These are phyloP conservation scores for Talaromyces sp. DNA, from an alignment of 2,329 filamentous ascomycete species.

Conservation along the genomic window DNA sequence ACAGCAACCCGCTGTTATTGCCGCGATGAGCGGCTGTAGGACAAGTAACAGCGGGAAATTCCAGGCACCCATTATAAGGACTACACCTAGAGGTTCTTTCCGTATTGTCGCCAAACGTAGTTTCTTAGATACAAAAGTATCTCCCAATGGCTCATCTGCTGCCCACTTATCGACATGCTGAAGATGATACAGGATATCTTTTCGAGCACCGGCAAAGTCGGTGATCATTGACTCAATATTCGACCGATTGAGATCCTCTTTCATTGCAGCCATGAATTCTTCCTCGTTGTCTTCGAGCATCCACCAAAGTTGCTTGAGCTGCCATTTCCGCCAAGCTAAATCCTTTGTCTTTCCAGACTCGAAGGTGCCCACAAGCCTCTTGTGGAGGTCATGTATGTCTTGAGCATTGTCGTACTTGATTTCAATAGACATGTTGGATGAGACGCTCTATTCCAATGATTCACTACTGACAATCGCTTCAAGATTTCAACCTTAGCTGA, in stretches of 20 bases:
- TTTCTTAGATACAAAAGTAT: slow-evolving; percentile 29
- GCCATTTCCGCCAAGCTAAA: slow-evolving; percentile 41
- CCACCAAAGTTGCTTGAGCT: slow-evolving; percentile 44
- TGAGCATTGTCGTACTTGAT: background rate
- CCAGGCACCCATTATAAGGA: slow-evolving; percentile 47
- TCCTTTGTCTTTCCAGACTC: slow-evolving; percentile 33
- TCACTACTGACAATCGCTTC: background rate
- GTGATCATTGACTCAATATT: slow-evolving; percentile 31
- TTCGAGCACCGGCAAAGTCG: slow-evolving; percentile 33
- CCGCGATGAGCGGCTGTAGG: slow-evolving; percentile 41
- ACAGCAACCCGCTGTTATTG: slow-evolving; percentile 44
- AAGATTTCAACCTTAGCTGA: background rate
- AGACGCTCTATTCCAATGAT: background rate
- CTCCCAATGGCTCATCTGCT: slow-evolving; percentile 31
- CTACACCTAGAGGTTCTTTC: slow-evolving; percentile 45
- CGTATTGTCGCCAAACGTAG: slow-evolving; percentile 32
- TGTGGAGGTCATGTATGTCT: background rate
- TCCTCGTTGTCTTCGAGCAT: slow-evolving; percentile 41
- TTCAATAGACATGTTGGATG: background rate
- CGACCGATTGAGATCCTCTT: slow-evolving; percentile 36
- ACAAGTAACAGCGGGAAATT: slow-evolving; percentile 45
- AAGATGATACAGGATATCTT: slow-evolving; percentile 38
- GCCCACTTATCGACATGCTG: slow-evolving; percentile 41
- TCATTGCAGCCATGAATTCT: slow-evolving; percentile 31
- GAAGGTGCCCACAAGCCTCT: slow-evolving; percentile 24